phyloP scores from a whole-genome alignment of 139 green algal species.

The Desmodesmus armatus region DNA sequence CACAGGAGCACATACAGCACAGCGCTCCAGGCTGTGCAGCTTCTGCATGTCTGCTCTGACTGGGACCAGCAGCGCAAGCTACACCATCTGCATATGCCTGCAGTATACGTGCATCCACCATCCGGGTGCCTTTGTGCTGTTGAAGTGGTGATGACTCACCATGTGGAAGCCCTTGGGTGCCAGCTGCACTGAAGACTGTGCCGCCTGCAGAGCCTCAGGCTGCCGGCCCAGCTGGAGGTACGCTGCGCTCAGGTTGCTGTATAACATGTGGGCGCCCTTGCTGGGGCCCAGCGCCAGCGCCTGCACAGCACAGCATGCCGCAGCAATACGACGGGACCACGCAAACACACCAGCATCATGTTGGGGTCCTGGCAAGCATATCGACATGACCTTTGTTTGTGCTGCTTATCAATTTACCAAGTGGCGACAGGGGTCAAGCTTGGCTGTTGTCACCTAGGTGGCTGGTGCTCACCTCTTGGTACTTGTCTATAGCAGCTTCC shows the following conservation, averaged over 20 bases:
- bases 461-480: slow-evolving; percentile 39
- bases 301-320: background rate
- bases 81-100: too few relatives aligned
- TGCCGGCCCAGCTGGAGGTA: slow-evolving; percentile 59
- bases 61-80: too few relatives aligned
- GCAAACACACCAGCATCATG: too few relatives aligned
- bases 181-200: slow-evolving; percentile 52
- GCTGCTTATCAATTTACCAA: too few relatives aligned
- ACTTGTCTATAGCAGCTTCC: slow-evolving; percentile 44
- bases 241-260: slow-evolving; percentile 65
- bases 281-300: slow-evolving; percentile 43
- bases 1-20: background rate
- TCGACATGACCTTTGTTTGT: too few relatives aligned
- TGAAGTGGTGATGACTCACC: slow-evolving; percentile 24
- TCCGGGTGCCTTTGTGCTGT: too few relatives aligned
- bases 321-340: background rate
- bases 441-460: background rate
- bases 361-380: too few relatives aligned
- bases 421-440: too few relatives aligned
- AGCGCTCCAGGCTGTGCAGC: too few relatives aligned
- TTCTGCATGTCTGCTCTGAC: too few relatives aligned
- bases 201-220: slow-evolving; percentile 60
- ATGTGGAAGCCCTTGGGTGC: slow-evolving; percentile 65
- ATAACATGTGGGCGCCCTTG: slow-evolving; percentile 61
- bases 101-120: background rate